Evolutionary conservation across 2,329 filamentous ascomycete species (phyloP), one percentile per base, ranked within the genome.

Genomic region (Fusarium tanahbumbuense): DNA sequence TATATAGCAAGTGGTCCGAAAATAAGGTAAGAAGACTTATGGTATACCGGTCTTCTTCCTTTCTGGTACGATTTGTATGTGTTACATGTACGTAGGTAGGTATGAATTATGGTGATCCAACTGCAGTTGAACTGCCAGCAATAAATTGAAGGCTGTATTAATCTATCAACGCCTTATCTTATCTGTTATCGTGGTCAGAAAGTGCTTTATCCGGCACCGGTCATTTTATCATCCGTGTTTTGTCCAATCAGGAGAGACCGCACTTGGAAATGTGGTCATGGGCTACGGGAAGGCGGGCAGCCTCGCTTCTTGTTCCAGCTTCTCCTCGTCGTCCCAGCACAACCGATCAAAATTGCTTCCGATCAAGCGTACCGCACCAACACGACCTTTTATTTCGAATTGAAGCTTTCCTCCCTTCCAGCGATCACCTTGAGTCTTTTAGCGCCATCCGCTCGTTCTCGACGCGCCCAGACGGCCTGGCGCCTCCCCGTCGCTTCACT

Each of bases 281-380:
- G 72, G 73, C 68, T 64, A 70, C 63, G 64, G 70, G 67, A 75
- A 73, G 75, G 75, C 72, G 75, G 75, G 75, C 75, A 76, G 75
- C 73, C 75, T 76, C 71, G 73, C 68, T 76, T 68, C 74, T 72
- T 60, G 61, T 67, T 76, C 65, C 70, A 73, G 68, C 68, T 69
- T 70, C 72, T 73, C 70, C 68, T 70, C 70, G 67, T 64, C 64
- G 69, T 67, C 55, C 65, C 73, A 70, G 71, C 65, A 67, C 72
- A 65, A 46, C 64, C 52, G 58, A 57, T 46, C 63, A 75, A 76
- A 75, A 71, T 76, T 73, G 56, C 52, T 60, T 60, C 48, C 54
- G 12, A 23, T 42, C 44, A 50, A 59, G 47, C 60, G 49, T 63
- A 37, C 46, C 54, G 56, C 54, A 34, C 60, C 58, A 60, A 60